Conservation (phyloP, 768 basidiomycete genomes). For the Kwoniella pini region DNA sequence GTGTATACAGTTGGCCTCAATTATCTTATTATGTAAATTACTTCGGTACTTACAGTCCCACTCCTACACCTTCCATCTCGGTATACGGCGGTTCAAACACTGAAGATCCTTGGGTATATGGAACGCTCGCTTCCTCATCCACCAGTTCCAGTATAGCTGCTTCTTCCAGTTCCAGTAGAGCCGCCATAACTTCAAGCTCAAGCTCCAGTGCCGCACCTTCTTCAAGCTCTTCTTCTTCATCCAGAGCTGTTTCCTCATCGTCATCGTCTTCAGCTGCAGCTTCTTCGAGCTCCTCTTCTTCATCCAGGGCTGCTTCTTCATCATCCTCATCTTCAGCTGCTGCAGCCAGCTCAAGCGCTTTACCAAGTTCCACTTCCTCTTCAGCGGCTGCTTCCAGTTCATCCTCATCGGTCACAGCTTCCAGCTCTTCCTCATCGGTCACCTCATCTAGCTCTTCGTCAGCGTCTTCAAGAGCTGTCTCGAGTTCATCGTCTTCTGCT, state of each 20-base stretch:
- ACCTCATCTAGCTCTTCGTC: background rate
- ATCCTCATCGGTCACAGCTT: background rate
- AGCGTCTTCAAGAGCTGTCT: slow-evolving; percentile 3
- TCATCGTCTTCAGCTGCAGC: slow-evolving; percentile 7
- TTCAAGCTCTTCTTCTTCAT: background rate
- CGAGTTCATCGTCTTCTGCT: slow-evolving; percentile 8
- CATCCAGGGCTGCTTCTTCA: background rate
- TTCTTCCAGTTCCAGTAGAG: background rate
- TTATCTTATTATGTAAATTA: slow-evolving; percentile 26
- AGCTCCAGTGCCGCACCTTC: slow-evolving; percentile 3
- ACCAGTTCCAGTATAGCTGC: background rate
- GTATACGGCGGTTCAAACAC: slow-evolving; percentile 11
- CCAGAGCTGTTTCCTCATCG: background rate
- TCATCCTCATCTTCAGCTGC: slow-evolving; percentile 4
- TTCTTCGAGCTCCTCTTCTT: background rate
- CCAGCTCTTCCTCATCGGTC: background rate
- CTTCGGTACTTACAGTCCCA: slow-evolving; percentile 22
- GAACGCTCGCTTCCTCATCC: slow-evolving; percentile 5
- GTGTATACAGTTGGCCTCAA: slow-evolving; percentile 21
- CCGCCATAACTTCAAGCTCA: background rate
- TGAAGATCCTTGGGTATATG: slow-evolving; percentile 24
- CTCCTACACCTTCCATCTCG: slow-evolving; percentile 10
- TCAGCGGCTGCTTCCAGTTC: slow-evolving; percentile 3
- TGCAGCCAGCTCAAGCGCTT: background rate
- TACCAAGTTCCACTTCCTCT: slow-evolving; percentile 2